Conservation (phyloP, 768 basidiomycete species). For the Auricularia sp. region DNA sequence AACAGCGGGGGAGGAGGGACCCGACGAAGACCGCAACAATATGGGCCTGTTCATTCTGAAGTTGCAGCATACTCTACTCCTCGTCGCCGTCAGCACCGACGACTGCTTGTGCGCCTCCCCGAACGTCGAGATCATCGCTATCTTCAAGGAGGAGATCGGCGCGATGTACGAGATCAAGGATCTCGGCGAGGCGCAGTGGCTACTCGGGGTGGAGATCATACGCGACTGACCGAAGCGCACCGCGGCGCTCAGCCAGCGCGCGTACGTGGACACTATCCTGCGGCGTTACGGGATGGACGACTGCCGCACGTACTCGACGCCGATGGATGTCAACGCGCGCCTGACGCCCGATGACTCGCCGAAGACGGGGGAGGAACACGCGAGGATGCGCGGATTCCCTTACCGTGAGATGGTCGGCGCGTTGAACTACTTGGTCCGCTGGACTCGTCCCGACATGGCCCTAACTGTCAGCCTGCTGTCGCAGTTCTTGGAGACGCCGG, state of each 20-base stretch:
- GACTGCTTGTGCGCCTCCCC: conserved; percentile 20
- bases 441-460: conserved; percentile 12
- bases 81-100: conserved; percentile 17
- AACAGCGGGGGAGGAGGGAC: too few relatives aligned
- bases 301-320: conserved; percentile 5
- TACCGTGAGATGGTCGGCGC: neutral
- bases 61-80: conserved; percentile 8
- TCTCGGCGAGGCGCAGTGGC: neutral
- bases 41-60: conserved; percentile 23
- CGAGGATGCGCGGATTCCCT: neutral
- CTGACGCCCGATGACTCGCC: conserved; percentile 7
- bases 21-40: too few relatives aligned
- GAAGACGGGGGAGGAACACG: neutral
- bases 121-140: conserved; percentile 6
- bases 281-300: conserved; percentile 6
- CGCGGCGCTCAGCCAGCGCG: conserved; percentile 9
- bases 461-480: conserved; percentile 1
- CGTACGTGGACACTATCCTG: conserved; percentile 12
- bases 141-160: conserved; percentile 10
- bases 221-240: conserved; percentile 2
- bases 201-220: neutral
- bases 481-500: neutral
- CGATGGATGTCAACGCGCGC: conserved; percentile 11
- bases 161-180: conserved; percentile 4
- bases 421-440: neutral